Evolutionary conservation across 108 stramenopile genomes (phyloP).

Genomic region (Nitzschia inconspicua): DNA sequence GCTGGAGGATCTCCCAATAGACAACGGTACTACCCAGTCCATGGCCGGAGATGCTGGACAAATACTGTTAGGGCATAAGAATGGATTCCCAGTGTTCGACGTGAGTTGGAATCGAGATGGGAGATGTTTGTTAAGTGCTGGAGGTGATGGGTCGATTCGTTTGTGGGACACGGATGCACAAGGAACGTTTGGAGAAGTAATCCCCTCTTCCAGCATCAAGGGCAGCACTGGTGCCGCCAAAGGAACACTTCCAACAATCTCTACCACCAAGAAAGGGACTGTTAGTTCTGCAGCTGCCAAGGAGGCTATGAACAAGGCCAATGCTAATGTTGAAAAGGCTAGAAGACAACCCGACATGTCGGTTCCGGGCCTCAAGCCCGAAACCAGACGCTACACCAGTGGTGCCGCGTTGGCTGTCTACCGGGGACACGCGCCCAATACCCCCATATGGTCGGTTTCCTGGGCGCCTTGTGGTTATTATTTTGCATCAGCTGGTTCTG

Average conservation of each 20-base stretch:
- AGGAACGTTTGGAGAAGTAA: constrained; percentile 65
- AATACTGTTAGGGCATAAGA: constrained; percentile 87
- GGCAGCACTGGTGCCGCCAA: constrained; percentile 20
- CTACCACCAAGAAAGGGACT: constrained; percentile 15
- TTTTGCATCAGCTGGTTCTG: constrained; percentile 91
- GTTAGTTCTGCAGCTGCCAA: constrained; percentile 19
- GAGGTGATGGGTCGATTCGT: constrained; percentile 81
- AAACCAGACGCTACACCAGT: constrained; percentile 41
- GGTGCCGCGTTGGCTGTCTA: constrained; percentile 85
- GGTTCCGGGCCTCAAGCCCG: constrained; percentile 62
- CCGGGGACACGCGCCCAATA: constrained; percentile 73
- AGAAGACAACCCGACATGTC: constrained; percentile 31
- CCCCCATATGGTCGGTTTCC: constrained; percentile 79
- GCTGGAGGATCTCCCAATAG: constrained; percentile 9
- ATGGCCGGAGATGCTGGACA: constrained; percentile 28
- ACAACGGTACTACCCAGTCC: constrained; percentile 16
- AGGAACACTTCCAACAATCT: background rate
- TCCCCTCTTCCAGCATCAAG: constrained; percentile 18
- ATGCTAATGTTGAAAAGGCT: constrained; percentile 1
- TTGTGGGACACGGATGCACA: constrained; percentile 87
- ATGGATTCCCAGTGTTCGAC: constrained; percentile 88
- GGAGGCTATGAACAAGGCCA: constrained; percentile 26
- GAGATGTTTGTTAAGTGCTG: constrained; percentile 75
- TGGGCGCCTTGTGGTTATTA: constrained; percentile 93
- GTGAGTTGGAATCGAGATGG: constrained; percentile 85